Percentiles rank a stretch among this genome's conserved stretches.
These are phyloP conservation scores for Ceratobasidium sp. DNA, from an alignment of 1,284 basidiomycete species.

Conservation along the genomic window DNA sequence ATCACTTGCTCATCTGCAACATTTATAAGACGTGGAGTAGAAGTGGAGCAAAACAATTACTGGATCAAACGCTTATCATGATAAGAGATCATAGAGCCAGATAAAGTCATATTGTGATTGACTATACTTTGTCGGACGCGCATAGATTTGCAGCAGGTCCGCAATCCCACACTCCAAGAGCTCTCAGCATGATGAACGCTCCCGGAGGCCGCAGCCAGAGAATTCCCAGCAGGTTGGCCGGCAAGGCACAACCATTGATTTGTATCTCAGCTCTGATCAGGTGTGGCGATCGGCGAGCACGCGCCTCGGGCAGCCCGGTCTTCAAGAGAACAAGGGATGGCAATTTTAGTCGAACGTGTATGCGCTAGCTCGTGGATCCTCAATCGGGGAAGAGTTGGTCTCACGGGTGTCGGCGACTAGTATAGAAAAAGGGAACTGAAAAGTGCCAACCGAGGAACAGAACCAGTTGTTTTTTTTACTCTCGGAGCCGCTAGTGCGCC, in stretches of 20 bases:
- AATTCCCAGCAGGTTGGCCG: not conserved
- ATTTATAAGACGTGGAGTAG: slow-evolving; percentile 6
- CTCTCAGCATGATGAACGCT: not conserved
- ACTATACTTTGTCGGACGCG: not conserved
- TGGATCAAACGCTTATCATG: slow-evolving; percentile 1
- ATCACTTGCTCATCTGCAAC: not conserved
- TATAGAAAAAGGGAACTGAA: not conserved
- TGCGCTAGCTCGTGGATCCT: slow-evolving; percentile 6
- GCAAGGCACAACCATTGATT: not conserved
- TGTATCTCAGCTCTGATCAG: slow-evolving; percentile 1
- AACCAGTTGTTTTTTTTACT: not conserved
- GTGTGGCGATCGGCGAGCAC: not conserved
- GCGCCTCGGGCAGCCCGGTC: slow-evolving; percentile 3
- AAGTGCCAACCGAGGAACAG: slow-evolving; percentile 1
- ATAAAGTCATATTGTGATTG: slow-evolving; percentile 14
- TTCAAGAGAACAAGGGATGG: slow-evolving; percentile 16
- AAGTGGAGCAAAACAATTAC: slow-evolving; percentile 5
- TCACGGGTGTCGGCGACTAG: not conserved
- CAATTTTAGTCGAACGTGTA: not conserved
- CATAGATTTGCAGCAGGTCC: not conserved
- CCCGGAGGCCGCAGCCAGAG: not conserved
- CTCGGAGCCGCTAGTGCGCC: not conserved
- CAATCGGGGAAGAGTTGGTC: slow-evolving; percentile 5
- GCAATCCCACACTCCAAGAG: not conserved
- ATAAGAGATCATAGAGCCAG: not conserved